Base-by-base conservation (phyloP, 345 rosid genomes). In the Murraya paniculata region DNA sequence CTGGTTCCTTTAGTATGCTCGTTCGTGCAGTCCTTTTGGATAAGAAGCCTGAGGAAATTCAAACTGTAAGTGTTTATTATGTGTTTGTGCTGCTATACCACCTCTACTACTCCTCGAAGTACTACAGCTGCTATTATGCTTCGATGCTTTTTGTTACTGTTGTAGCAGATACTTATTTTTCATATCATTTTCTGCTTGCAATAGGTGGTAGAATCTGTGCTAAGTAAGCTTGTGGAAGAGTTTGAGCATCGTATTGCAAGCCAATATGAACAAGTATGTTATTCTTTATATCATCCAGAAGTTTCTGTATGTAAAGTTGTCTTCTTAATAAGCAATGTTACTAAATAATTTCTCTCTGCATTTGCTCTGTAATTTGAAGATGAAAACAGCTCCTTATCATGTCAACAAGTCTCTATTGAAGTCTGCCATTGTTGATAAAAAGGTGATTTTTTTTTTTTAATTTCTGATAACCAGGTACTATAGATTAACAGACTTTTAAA, bases 121-220 rank as follows among this genome's bases (percentile, higher is more conserved):
- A 39, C 64, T 60, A 30, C 31, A 36, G 11, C 56, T 22, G 41
- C 2, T 68, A n/a, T 16, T 60, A 14, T 28, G 68, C 68, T 28
- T 64, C 65, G 21, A 33, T 45, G 50, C 50, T 45, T 45, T 45
- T 13, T 45, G 50, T 28, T 59, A 68, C 60, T 68, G 71, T 58
- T 77, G 9, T 60, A 64, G 25, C 65, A 71, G 74, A 80, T 79
- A 68, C 77, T 69, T 57, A 87, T 61, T 71, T 41, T 71, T 41
- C 11, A 72, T 68, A 38, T 79, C 68, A 55, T 77, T 72, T 68
- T 72, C 74, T 79, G 71, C 78, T 70, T 74, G 82, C 59, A 60
- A 80, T 84, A 96, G 99, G 77, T 94, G 86, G 89, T 95, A 85
- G 99, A 96, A 88, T 89, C 98, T 35, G 93, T 96, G 65, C 92